Percentiles rank a stretch among this genome's conserved stretches.
These are phyloP conservation scores for Pichia thaimueangensis DNA, from an alignment of 805 yeast species.

Conservation along the genomic window DNA sequence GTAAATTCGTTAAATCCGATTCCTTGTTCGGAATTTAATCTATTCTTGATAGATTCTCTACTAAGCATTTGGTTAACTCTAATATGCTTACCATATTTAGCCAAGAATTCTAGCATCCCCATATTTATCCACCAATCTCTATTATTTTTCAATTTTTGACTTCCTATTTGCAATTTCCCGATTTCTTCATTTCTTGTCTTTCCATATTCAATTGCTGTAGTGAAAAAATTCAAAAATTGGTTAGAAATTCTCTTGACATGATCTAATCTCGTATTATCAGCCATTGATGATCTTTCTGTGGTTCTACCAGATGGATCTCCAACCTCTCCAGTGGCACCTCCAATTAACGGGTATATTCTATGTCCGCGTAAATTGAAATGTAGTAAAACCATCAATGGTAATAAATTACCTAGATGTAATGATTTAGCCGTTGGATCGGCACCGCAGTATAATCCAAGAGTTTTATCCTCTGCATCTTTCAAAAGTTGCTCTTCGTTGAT, in stretches of 20 bases:
- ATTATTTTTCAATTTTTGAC: slow-evolving; percentile 46
- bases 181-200: slow-evolving; percentile 35
- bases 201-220: slow-evolving; percentile 59
- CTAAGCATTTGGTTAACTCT: slow-evolving; percentile 83
- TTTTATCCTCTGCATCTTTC: slow-evolving; percentile 23
- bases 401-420: slow-evolving; percentile 81
- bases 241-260: slow-evolving; percentile 54
- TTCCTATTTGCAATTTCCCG: slow-evolving; percentile 13
- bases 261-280: slow-evolving; percentile 38
- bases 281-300: slow-evolving; percentile 64
- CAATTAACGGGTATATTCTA: slow-evolving; percentile 74
- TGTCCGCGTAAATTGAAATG: slow-evolving; percentile 87
- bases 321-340: slow-evolving; percentile 92
- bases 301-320: slow-evolving; percentile 95
- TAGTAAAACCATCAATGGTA: slow-evolving; percentile 78
- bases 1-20: slow-evolving; percentile 92
- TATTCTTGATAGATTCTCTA: slow-evolving; percentile 75
- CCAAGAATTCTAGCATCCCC: slow-evolving; percentile 69
- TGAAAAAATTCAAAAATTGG: slow-evolving; percentile 60
- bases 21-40: slow-evolving; percentile 66
- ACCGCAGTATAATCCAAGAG: slow-evolving; percentile 74
- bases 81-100: slow-evolving; percentile 68
- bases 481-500: slow-evolving; percentile 31
- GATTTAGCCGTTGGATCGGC: slow-evolving; percentile 95
- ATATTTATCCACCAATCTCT: slow-evolving; percentile 81